Evolutionary conservation across 1,284 basidiomycete genomes (phyloP), one percentile per base, ranked within the genome.

Genomic region (Paramarasmius palmivorus): DNA sequence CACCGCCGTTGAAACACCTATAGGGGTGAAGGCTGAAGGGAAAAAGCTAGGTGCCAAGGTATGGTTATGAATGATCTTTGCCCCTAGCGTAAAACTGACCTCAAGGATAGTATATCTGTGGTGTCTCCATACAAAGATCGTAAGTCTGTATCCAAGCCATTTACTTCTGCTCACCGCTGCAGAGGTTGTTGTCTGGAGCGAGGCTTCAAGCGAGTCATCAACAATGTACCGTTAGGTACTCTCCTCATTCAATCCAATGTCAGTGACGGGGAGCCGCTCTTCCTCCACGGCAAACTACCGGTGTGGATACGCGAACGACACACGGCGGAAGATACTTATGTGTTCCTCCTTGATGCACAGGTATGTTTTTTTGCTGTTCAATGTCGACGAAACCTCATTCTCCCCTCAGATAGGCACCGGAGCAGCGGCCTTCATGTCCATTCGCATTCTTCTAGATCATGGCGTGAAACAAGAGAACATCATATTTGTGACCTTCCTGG

Each of bases 361-460:
- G 90, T 85, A 61, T 42, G 66, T 54, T 17, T 44, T 15, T 26
- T 14, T 9, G 32, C 12, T 22, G 52, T 19, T 25, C 32, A 23
- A 54, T 29, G 17, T 50, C 32, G 14, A 34, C 19, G 38, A 15
- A 14, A 38, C 6, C 29, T 32, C 7, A 32, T 35, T 12, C 39
- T 25, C 44, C 10, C 2, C 36, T 38, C 58, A 96, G 85, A 94
- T 98, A 68, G 94, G 93, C 4, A 98, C 95, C 0, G 96, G 90
- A 2, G 95, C 96, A 0, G 87, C 95, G 3, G 95, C 93, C 0
- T 89, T 95, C 69, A 98, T 98, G 96, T 92, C 94, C 0, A 91
- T 99, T 54, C 88, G 96, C n/a, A 84, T 97, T 4, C 75, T 98
- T 15, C 80, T 98, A 23, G 96, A 99, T 66, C 96, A 99, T 64